Percentiles rank a stretch among this genome's conserved stretches.
Evolutionary conservation across 768 basidiomycete genomes (phyloP).

Genomic region (Lepiota subincarnata): DNA sequence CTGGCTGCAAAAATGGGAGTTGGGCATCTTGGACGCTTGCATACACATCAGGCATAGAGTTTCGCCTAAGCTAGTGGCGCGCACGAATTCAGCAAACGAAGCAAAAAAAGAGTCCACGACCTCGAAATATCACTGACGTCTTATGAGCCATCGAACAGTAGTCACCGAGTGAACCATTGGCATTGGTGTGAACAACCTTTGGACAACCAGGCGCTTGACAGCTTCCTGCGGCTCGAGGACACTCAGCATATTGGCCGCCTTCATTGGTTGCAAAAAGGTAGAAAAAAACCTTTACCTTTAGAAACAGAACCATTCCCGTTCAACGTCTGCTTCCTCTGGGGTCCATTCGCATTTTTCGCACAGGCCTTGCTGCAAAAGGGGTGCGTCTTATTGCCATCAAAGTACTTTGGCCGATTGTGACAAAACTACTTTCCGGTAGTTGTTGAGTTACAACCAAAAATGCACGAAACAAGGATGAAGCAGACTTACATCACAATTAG

Average conservation of each 20-base stretch:
- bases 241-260: background rate
- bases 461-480: background rate
- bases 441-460: too few relatives aligned
- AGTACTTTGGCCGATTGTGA: conserved; percentile 54
- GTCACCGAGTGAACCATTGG: conserved; percentile 36
- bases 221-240: conserved; percentile 3
- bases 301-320: conserved; percentile 11
- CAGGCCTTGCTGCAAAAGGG: conserved; percentile 64
- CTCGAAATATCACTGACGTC: conserved; percentile 31
- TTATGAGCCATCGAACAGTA: conserved; percentile 53
- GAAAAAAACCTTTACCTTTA: conserved; percentile 17
- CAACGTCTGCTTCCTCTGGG: conserved; percentile 22
- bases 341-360: conserved; percentile 41
- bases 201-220: conserved; percentile 53
- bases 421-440: conserved; percentile 42
- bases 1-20: conserved; percentile 61
- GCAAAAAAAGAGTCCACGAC: background rate
- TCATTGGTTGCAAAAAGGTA: background rate
- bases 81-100: conserved; percentile 2
- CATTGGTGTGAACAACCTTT: conserved; percentile 36
- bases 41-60: conserved; percentile 57
- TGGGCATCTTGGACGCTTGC: conserved; percentile 47
- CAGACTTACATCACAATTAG: conserved; percentile 16
- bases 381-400: conserved; percentile 54
- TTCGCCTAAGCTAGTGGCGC: conserved; percentile 35